Conservation (phyloP, 2,329 filamentous ascomycete genomes). For the Neurospora sp. region DNA sequence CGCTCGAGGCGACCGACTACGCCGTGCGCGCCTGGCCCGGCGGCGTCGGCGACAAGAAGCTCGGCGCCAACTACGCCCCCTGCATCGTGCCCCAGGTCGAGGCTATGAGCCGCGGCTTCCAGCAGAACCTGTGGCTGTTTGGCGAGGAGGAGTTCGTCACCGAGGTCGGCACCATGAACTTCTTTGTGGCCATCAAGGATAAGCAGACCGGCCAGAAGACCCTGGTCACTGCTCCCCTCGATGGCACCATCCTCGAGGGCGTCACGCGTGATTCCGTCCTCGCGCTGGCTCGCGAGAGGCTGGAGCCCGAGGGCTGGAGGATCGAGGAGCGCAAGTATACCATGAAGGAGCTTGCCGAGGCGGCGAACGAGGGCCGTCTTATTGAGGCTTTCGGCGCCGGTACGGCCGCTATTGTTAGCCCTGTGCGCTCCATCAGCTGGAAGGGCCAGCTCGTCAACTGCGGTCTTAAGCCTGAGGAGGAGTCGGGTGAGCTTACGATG, state of each 20-base stretch:
- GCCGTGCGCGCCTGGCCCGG: constrained; percentile 96
- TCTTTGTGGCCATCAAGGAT: constrained; percentile 80
- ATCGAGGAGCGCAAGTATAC: constrained; percentile 84
- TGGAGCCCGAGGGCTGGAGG: constrained; percentile 80
- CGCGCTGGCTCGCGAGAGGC: constrained; percentile 71
- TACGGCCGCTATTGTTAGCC: constrained; percentile 88
- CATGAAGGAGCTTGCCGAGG: constrained; percentile 77
- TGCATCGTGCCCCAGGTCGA: constrained; percentile 95
- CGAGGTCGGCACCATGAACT: constrained; percentile 98
- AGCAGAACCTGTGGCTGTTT: constrained; percentile 98
- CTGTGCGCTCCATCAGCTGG: constrained; percentile 84
- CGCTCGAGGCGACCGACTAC: constrained; percentile 91
- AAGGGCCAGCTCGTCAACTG: constrained; percentile 73
- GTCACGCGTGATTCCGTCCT: constrained; percentile 90
- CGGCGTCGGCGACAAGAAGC: constrained; percentile 95
- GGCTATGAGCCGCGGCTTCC: constrained; percentile 83
- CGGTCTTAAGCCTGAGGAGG: constrained; percentile 68
- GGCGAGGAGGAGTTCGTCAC: constrained; percentile 92
- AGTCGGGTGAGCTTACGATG: constrained; percentile 77
- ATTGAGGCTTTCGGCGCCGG: constrained; percentile 91
- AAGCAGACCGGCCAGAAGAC: constrained; percentile 85
- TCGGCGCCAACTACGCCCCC: constrained; percentile 98
- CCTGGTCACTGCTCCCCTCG: constrained; percentile 86
- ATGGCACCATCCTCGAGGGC: constrained; percentile 93
- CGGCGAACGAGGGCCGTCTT: constrained; percentile 72